A percentile compares a stretch with the other conserved stretches of the same genome.
phyloP scores from a whole-genome alignment of 73 alveolate genomes.

The Durusdinium trenchii region DNA sequence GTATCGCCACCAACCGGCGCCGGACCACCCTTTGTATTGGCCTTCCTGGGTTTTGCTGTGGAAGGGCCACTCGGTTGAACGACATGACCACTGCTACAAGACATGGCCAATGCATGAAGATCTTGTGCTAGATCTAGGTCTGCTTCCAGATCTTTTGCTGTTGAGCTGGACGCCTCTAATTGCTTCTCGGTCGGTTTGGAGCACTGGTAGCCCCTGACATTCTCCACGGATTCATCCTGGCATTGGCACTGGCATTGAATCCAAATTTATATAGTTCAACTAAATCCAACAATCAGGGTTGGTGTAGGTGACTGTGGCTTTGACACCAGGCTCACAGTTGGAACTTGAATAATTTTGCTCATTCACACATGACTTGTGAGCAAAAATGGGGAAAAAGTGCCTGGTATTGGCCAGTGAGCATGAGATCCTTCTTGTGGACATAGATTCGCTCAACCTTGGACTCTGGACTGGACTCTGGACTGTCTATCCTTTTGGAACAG shows the following conservation, averaged over 20 bases:
- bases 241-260: too few relatives aligned
- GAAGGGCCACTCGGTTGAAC: too few relatives aligned
- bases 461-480: background rate
- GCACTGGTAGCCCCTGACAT: background rate
- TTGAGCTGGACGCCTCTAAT: background rate
- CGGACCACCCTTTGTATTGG: too few relatives aligned
- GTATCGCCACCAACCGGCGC: too few relatives aligned
- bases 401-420: constrained; percentile 18
- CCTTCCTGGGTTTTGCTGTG: too few relatives aligned
- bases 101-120: too few relatives aligned
- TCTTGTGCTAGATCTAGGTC: constrained; percentile 9
- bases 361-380: background rate
- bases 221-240: background rate
- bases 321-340: too few relatives aligned
- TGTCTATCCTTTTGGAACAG: background rate
- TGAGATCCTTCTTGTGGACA: background rate
- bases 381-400: background rate
- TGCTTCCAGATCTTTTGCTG: background rate
- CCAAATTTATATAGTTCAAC: too few relatives aligned
- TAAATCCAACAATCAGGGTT: background rate
- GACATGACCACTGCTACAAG: too few relatives aligned
- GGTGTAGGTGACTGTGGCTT: background rate
- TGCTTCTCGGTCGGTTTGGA: constrained; percentile 27
- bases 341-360: too few relatives aligned
- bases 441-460: background rate